These are phyloP conservation scores for Rosellinia necatrix DNA, from an alignment of 2,329 filamentous ascomycete genomes.

Conservation along the genomic window DNA sequence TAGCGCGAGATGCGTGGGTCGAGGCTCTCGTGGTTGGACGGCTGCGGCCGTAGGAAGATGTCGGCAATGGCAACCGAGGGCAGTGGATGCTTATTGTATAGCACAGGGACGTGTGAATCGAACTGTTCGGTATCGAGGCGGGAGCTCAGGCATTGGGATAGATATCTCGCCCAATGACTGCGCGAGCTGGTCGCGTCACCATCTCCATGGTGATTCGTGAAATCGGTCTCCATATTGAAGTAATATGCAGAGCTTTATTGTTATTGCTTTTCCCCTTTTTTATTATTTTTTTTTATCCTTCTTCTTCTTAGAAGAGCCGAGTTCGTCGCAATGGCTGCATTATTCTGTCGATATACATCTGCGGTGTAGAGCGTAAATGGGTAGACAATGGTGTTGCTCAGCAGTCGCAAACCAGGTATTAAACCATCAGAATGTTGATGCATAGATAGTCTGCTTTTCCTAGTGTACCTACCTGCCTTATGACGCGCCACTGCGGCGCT, in stretches of 20 bases:
- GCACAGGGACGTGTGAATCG: conserved; percentile 53
- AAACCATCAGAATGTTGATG: not conserved
- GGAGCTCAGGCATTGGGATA: conserved; percentile 53
- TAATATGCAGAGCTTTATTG: not conserved
- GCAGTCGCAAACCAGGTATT: not conserved
- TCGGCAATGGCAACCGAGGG: conserved; percentile 58
- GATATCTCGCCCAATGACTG: conserved; percentile 56
- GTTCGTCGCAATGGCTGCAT: conserved; percentile 1
- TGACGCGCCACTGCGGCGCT: too few species aligned
- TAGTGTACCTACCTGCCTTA: too few species aligned
- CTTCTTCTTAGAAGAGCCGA: not conserved
- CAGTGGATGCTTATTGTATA: conserved; percentile 58
- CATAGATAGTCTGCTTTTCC: too few species aligned
- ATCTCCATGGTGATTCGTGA: conserved; percentile 10
- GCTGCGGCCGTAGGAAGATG: conserved; percentile 61
- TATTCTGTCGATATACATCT: not conserved
- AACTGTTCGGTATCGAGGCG: conserved; percentile 61
- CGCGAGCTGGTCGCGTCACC: conserved; percentile 33
- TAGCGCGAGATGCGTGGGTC: conserved; percentile 66
- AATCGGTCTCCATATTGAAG: conserved; percentile 1
- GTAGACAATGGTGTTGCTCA: not conserved
- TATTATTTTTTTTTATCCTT: too few species aligned
- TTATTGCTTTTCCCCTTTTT: too few species aligned
- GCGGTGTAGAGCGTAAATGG: not conserved
- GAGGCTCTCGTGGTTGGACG: conserved; percentile 53